phyloP scores from a whole-genome alignment of 371 early-diverging fungal species.

The Mortierella sp. region DNA sequence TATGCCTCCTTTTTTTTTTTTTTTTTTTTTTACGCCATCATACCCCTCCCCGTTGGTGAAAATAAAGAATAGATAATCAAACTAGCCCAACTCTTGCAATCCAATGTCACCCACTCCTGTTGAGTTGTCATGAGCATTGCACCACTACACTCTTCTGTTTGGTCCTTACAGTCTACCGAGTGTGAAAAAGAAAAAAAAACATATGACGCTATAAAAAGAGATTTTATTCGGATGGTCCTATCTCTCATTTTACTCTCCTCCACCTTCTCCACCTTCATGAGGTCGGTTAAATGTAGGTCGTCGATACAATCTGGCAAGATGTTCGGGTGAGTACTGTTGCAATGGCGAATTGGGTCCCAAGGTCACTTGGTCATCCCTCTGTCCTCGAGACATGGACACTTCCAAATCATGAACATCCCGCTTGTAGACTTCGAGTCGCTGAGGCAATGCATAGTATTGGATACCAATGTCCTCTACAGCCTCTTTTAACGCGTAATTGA shows the following conservation, averaged over 20 bases:
- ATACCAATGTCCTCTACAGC: slow-evolving; percentile 69
- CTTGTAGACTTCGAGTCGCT: slow-evolving; percentile 50
- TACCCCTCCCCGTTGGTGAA: too few species aligned
- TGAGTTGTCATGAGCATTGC: too few species aligned
- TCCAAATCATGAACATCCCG: slow-evolving; percentile 17
- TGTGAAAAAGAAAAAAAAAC: too few species aligned
- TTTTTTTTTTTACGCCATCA: too few species aligned
- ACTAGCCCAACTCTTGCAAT: too few species aligned
- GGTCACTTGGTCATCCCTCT: slow-evolving; percentile 7
- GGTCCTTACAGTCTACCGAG: too few species aligned
- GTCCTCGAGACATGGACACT: neutral
- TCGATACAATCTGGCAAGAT: slow-evolving; percentile 40
- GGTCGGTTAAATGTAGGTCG: slow-evolving; percentile 28
- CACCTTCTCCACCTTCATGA: slow-evolving; percentile 6
- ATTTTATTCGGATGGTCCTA: neutral
- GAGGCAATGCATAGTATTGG: slow-evolving; percentile 63
- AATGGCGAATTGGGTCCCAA: slow-evolving; percentile 33
- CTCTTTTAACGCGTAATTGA: slow-evolving; percentile 70
- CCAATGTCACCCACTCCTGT: too few species aligned
- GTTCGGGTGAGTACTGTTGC: slow-evolving; percentile 36
- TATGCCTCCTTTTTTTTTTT: too few species aligned
- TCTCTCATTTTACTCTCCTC: slow-evolving; percentile 15
- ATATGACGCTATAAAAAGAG: neutral
- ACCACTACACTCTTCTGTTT: too few species aligned
- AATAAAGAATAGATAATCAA: too few species aligned